Percentiles rank a stretch among this genome's conserved stretches.
Evolutionary conservation across 371 early-diverging fungal genomes (phyloP).

Genomic region (Dinochytrium kinnereticum): DNA sequence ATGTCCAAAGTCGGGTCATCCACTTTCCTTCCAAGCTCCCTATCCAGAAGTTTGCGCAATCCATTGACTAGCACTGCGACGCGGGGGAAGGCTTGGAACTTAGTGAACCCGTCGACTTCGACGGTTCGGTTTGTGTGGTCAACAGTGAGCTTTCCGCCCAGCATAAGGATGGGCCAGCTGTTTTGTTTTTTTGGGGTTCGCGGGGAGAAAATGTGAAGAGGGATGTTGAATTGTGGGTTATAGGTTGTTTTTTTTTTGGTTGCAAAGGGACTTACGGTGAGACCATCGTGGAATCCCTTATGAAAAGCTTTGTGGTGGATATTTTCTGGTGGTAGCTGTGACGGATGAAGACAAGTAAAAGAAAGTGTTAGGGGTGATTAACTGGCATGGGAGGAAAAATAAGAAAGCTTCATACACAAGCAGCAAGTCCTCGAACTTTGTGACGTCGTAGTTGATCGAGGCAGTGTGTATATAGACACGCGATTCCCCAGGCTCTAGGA

Average conservation of each 20-base stretch:
- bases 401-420: conserved; percentile 53
- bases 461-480: conserved; percentile 84
- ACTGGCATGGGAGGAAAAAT: neutral
- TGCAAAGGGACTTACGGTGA: conserved; percentile 30
- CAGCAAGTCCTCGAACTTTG: conserved; percentile 66
- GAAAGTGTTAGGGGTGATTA: neutral
- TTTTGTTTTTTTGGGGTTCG: too few species aligned
- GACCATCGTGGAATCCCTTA: conserved; percentile 74
- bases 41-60: conserved; percentile 68
- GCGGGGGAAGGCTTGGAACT: conserved; percentile 79
- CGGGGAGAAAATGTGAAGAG: conserved; percentile 48
- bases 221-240: neutral
- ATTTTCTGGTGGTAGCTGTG: conserved; percentile 61
- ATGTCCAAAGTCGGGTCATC: conserved; percentile 67
- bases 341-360: neutral
- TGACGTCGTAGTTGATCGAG: conserved; percentile 66
- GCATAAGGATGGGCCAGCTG: conserved; percentile 72
- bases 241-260: too few species aligned
- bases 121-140: conserved; percentile 73
- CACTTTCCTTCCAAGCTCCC: conserved; percentile 71
- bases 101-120: conserved; percentile 64
- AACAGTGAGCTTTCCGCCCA: conserved; percentile 71
- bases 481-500: conserved; percentile 60
- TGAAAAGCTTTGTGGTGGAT: conserved; percentile 72
- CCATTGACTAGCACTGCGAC: conserved; percentile 74